Base-by-base conservation (phyloP, 208 protist species). In the Wallacemonas sp. region DNA sequence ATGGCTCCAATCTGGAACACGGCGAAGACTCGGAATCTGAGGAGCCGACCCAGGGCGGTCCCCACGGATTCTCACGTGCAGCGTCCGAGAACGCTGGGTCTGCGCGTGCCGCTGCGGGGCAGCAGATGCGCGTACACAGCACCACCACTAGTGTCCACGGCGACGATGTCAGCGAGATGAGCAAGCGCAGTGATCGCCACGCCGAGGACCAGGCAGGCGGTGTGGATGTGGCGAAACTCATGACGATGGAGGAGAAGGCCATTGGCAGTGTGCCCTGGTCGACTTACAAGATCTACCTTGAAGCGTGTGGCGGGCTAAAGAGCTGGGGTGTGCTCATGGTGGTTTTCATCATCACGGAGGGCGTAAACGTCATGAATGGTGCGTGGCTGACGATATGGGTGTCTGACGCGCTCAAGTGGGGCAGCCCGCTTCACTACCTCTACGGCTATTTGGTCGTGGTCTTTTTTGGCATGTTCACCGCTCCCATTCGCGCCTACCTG, bases 341-440 rank as follows among this genome's bases (percentile, higher is more conserved):
- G 21, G n/a, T 84, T 2, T 93, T 86, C 36, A 12, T 84, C 8
- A 17, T 91, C 11, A 80, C 74, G n/a, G 83, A 96, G 72, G 36
- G 58, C 19, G 24, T 87, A 5, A 62, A 77, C 11, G 65, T 82
- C 3, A 60, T 66, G 9, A 80, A 58, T 45, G 64, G 65, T 28
- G 51, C 85, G 19, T 97, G 87, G 89, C 80, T 96, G 17, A 81
- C 84, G 17, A 67, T 88, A 14, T 96, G 91, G 91, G 71, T 80
- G 15, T 67, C 61, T 0, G 11, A 68, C 42, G 26, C 55, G 22
- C 36, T 75, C 1, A 54, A 27, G 8, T 49, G n/a, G 47, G 36
- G 34, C 31, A 62, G 24, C 24, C 46, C 54, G 8, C 72, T 36
- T n/a, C 24, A 39, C 19, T 90, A 93, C 54, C 56, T 90, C 5